phyloP scores from a whole-genome alignment of 2,329 filamentous ascomycete species.

The Claviceps maximensis region DNA sequence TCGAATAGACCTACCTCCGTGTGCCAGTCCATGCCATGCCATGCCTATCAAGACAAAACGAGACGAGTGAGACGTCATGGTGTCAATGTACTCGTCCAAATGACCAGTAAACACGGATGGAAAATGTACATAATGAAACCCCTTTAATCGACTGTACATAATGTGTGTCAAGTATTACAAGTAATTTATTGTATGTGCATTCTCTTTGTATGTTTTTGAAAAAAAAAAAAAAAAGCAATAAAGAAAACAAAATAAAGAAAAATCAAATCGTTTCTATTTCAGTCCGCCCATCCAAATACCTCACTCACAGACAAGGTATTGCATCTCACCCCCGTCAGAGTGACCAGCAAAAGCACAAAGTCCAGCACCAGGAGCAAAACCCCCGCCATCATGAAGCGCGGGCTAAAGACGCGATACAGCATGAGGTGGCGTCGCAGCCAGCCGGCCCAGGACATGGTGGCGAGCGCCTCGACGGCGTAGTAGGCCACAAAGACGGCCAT shows the following conservation, averaged over 20 bases:
- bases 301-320: conserved; percentile 71
- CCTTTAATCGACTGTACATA: no score
- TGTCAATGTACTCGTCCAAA: no score
- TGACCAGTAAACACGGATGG: no score
- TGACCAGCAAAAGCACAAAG: conserved; percentile 55
- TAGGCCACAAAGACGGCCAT: conserved; percentile 67
- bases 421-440: conserved; percentile 84
- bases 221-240: neutral
- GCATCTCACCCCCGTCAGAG: conserved; percentile 60
- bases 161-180: no score
- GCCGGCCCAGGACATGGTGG: conserved; percentile 83
- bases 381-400: conserved; percentile 76
- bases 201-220: neutral
- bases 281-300: conserved; percentile 71
- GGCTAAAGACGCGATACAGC: conserved; percentile 89
- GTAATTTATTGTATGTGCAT: no score
- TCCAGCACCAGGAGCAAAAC: conserved; percentile 64
- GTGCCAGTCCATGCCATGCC: no score
- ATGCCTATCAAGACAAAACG: no score
- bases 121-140: no score
- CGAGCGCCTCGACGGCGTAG: conserved; percentile 69
- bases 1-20: no score
- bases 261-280: neutral
- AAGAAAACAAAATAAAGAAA: neutral
- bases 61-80: no score